A percentile compares a stretch with the other conserved stretches of the same genome.
phyloP scores from a whole-genome alignment of 305 asterid species.

The Fraxinus sp. region DNA sequence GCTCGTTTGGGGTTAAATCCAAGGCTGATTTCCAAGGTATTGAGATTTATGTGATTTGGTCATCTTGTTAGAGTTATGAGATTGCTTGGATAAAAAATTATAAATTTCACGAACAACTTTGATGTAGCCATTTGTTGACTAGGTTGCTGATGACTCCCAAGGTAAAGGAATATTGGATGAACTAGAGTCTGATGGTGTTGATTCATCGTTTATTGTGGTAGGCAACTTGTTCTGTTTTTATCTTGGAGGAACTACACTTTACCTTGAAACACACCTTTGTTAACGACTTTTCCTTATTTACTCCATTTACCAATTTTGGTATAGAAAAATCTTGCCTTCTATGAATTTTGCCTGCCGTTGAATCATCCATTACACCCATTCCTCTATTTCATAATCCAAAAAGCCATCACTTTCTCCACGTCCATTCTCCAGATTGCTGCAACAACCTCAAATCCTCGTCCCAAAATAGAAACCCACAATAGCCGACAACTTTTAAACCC shows the following conservation, averaged over 20 bases:
- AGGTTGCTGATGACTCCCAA: constrained; percentile 93
- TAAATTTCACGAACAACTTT: neutral
- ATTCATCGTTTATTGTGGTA: constrained; percentile 80
- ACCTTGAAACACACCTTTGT: neutral
- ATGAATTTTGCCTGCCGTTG: too few relatives aligned
- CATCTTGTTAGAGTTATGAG: constrained; percentile 6
- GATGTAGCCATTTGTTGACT: constrained; percentile 21
- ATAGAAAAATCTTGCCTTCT: too few relatives aligned
- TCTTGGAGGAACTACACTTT: neutral
- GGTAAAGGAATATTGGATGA: constrained; percentile 85
- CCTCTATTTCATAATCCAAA: too few relatives aligned
- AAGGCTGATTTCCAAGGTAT: constrained; percentile 81
- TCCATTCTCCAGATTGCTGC: too few relatives aligned
- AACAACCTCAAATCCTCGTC: too few relatives aligned
- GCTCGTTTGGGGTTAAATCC: constrained; percentile 86
- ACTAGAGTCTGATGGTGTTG: constrained; percentile 80
- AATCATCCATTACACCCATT: too few relatives aligned
- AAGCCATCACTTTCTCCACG: too few relatives aligned
- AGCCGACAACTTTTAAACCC: too few relatives aligned
- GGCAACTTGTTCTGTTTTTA: constrained; percentile 12
- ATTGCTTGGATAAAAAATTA: neutral
- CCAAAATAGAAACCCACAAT: too few relatives aligned
- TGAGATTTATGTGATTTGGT: constrained; percentile 14
- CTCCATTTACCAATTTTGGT: neutral
- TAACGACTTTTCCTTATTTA: neutral